Evolutionary conservation across 495 filamentous ascomycete species (phyloP), one percentile per base, ranked within the genome.

Genomic region (Chaetomium fimeti): DNA sequence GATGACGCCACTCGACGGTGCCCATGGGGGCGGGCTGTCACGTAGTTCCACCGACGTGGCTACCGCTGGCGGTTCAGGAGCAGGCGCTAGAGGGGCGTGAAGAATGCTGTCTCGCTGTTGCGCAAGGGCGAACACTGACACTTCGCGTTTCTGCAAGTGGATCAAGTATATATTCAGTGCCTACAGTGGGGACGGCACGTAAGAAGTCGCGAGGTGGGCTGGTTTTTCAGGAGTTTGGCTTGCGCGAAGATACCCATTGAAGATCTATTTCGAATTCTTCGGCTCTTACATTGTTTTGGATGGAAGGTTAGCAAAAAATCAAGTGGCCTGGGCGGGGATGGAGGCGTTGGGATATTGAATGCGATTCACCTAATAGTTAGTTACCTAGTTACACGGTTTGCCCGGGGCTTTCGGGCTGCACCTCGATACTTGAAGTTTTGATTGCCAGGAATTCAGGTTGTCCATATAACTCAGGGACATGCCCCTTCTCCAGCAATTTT

Each of bases 1-100:
- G 2, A 61, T 76, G 38, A 69, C 72, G 60, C 64, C 71, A 12
- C 61, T 75, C 28, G 74, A 73, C 32, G 53, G 57, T 3, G n/a
- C 38, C 7, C n/a, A 51, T 22, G 28, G 43, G 22, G 28, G 54
- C 6, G 48, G 25, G 24, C 16, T 32, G n/a, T 60, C 57, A 8
- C 63, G 48, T 9, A 22, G 32, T 43, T 49, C 27, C 13, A 40
- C 43, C 13, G 51, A 48, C 47, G 20, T 28, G 42, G 42, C 4
- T 54, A 13, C 18, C 38, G 32, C 36, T 49, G 40, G 40, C 12
- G 48, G 60, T 27, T 7, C 24, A 25, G 49, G 40, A 51, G 27
- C 56, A 16, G 54, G 65, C 15, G 29, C 16, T 45, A 62, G 65
- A 59, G 60, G 57, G 67, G 69, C 65, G 56, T 72, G 63, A 66